phyloP scores from a whole-genome alignment of 345 rosid genomes.

The Syzygium grande region DNA sequence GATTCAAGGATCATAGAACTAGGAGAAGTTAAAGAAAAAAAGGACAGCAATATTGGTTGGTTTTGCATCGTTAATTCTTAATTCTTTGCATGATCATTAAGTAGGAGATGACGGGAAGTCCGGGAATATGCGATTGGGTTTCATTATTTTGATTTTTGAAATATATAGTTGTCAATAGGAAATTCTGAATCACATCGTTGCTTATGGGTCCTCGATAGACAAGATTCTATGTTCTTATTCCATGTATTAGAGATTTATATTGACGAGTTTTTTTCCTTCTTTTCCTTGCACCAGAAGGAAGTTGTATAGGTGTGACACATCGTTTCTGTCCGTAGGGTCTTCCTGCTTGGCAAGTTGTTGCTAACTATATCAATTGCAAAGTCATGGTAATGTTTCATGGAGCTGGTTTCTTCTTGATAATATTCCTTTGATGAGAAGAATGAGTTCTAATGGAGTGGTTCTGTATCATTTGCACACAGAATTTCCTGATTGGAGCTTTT shows the following conservation, averaged over 20 bases:
- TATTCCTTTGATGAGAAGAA: neutral
- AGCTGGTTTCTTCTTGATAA: neutral
- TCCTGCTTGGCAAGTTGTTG: slow-evolving; percentile 6
- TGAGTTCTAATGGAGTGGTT: neutral
- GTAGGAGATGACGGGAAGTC: neutral
- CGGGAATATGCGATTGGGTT: neutral
- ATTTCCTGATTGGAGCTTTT: slow-evolving; percentile 44
- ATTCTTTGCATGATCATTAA: neutral
- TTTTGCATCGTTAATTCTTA: neutral
- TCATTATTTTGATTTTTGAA: neutral
- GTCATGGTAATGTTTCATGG: slow-evolving; percentile 16
- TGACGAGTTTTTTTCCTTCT: neutral
- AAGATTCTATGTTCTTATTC: neutral
- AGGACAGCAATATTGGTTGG: neutral
- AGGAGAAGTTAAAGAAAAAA: neutral
- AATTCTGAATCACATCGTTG: neutral
- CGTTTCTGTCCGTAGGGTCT: slow-evolving; percentile 2
- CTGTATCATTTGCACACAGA: slow-evolving; percentile 11
- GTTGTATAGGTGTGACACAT: neutral
- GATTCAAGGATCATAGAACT: neutral
- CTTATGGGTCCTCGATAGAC: neutral
- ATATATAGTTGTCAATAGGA: neutral
- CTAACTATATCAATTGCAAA: neutral
- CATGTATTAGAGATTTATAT: neutral
- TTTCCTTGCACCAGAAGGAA: neutral